These are phyloP conservation scores for Acer yangbiense DNA, from an alignment of 345 rosid genomes.

Conservation along the genomic window DNA sequence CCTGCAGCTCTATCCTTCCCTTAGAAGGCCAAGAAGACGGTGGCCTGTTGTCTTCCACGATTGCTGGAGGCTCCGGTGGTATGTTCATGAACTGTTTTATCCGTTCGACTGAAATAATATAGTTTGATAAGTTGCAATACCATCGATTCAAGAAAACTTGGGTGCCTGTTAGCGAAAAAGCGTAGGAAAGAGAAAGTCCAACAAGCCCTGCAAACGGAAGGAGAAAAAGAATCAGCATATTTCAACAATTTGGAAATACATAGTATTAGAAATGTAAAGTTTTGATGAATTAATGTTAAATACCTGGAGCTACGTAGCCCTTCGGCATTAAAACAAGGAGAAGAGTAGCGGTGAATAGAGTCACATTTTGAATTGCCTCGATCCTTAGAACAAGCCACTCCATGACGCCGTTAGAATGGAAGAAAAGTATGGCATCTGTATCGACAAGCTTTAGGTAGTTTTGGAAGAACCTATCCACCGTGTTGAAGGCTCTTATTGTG, in stretches of 20 bases:
- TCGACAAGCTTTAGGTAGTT: conserved; percentile 68
- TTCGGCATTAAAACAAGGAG: conserved; percentile 73
- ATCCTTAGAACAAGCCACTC: conserved; percentile 82
- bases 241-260: background rate
- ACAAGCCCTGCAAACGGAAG: conserved; percentile 49
- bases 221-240: background rate
- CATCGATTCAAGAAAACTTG: conserved; percentile 60
- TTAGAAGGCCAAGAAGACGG: conserved; percentile 66
- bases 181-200: conserved; percentile 80
- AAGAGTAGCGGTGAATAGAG: conserved; percentile 69
- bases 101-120: conserved; percentile 69
- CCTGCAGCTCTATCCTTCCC: conserved; percentile 71
- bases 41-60: conserved; percentile 60
- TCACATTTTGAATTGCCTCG: conserved; percentile 70
- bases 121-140: conserved; percentile 64
- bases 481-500: conserved; percentile 84
- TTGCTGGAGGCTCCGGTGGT: conserved; percentile 61
- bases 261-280: background rate
- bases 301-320: conserved; percentile 58
- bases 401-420: conserved; percentile 73
- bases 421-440: conserved; percentile 69
- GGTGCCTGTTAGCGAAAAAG: conserved; percentile 54
- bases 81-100: conserved; percentile 75
- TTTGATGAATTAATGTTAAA: background rate
- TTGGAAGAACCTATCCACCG: conserved; percentile 57